Base-by-base conservation (phyloP, 1,284 basidiomycete species). In the Volvariella volvacea region DNA sequence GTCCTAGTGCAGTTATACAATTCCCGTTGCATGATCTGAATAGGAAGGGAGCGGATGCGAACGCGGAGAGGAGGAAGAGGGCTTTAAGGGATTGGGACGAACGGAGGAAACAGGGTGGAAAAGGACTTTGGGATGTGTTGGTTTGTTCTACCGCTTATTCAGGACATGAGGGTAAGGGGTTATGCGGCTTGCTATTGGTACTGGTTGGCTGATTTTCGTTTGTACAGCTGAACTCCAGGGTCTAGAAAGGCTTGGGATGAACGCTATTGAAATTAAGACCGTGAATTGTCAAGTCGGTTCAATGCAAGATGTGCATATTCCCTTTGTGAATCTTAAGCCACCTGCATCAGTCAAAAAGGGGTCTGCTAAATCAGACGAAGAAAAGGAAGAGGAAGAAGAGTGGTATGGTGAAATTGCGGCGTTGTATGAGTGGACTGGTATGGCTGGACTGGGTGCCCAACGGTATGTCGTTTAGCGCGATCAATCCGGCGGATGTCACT, bases 391-490 rank as follows among this genome's bases (percentile, higher is more conserved):
- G 7, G 21, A 52, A n/a, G 70, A 74, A 40, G 77, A 79, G 42
- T 77, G 76, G 70, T 58, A 71, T 14, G 64, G 67, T 10, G 62
- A 64, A 2, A 61, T 75, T 32, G 56, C 59, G 2, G 59, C 55
- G 1, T 58, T 84, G 12, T 80, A 82, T 44, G 84, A 86, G 56
- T 87, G 83, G 83, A 66, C 78, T 12, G 84, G 82, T 2, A 72
- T 87, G 73, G 79, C 76, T 20, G 54, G 60, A 38, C 53, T 74
- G 8, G 67, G 66, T 16, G 56, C 71, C 7, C 70, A 71, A 52
- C 60, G 72, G 72, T 70, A 48, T 7, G 53, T 41, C 6, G 12
- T 28, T 12, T 12, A 16, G 7, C 8, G 30, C 33, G 45, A 33
- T 39, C 15, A 43, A 15, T 9, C 22, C 22, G 3, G 22, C 40